Conservation (phyloP, 2,329 filamentous ascomycete species). For the Colletotrichum kahawae region DNA sequence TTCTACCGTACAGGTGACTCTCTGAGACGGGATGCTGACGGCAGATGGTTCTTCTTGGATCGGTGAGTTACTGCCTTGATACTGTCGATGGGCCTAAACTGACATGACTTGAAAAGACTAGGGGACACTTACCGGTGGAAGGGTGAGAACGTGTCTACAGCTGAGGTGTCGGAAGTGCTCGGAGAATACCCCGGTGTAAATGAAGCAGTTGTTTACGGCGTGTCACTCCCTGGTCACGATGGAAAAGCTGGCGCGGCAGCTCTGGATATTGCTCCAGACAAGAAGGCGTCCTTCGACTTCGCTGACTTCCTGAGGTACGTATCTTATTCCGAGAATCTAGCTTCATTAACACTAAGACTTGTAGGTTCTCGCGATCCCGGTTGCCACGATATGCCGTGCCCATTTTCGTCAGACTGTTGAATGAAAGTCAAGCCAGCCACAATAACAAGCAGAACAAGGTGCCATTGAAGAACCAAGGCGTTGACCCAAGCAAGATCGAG, state of each 20-base stretch:
- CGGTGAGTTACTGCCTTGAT: slow-evolving; percentile 7
- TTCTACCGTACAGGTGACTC: slow-evolving; percentile 75
- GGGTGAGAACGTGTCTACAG: slow-evolving; percentile 70
- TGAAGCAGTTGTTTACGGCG: slow-evolving; percentile 76
- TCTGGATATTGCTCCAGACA: slow-evolving; percentile 58
- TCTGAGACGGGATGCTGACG: slow-evolving; percentile 64
- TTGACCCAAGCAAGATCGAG: slow-evolving; percentile 19
- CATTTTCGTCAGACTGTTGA: slow-evolving; percentile 67
- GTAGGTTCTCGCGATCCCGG: slow-evolving; percentile 57
- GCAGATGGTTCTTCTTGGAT: slow-evolving; percentile 73
- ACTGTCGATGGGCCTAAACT: background rate
- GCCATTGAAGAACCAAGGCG: slow-evolving; percentile 52
- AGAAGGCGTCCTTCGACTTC: slow-evolving; percentile 60
- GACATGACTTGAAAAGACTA: slow-evolving; percentile 42
- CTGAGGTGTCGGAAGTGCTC: slow-evolving; percentile 70
- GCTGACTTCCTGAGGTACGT: slow-evolving; percentile 58
- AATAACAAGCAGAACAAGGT: slow-evolving; percentile 84
- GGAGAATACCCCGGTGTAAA: slow-evolving; percentile 62
- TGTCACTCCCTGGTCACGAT: slow-evolving; percentile 68
- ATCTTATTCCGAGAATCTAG: background rate
- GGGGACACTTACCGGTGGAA: slow-evolving; percentile 82
- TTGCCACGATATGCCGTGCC: slow-evolving; percentile 79
- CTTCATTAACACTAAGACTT: background rate
- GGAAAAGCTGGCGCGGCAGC: slow-evolving; percentile 71
- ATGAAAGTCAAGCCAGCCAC: slow-evolving; percentile 64